Conservation (phyloP, 768 basidiomycete species). For the Lactarius evosmus region DNA sequence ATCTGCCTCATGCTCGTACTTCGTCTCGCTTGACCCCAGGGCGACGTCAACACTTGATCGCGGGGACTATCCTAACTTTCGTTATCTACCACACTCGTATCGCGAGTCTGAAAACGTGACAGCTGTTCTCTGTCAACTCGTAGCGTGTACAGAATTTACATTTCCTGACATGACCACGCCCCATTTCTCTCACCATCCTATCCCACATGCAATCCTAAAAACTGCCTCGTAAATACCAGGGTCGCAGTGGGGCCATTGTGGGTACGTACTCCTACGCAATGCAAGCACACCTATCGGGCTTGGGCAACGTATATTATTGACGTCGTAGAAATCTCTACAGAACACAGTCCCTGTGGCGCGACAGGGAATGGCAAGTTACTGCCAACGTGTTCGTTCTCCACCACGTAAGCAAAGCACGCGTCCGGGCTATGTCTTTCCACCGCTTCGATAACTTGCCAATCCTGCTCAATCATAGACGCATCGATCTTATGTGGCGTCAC, state of each 20-base stretch:
- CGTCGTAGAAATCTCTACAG: conserved; percentile 18
- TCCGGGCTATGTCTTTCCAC: not conserved
- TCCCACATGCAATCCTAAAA: not conserved
- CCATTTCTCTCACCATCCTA: not conserved
- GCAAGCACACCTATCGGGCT: not conserved
- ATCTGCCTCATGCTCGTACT: conserved; percentile 8
- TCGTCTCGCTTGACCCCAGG: not conserved
- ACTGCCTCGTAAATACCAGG: not conserved
- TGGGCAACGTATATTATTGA: conserved; percentile 11
- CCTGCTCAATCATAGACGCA: conserved; percentile 10
- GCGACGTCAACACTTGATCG: not conserved
- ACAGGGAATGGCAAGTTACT: not conserved
- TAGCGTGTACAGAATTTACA: not conserved
- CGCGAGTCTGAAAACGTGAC: not conserved
- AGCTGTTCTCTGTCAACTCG: not conserved
- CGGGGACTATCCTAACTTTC: not conserved
- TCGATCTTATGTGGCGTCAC: not conserved
- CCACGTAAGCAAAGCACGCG: conserved; percentile 11
- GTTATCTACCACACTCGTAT: not conserved
- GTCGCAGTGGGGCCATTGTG: not conserved
- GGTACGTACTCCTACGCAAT: conserved; percentile 16
- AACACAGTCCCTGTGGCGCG: conserved; percentile 17
- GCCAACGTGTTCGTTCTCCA: not conserved
- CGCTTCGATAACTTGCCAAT: conserved; percentile 9
- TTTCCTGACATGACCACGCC: not conserved